Evolutionary conservation across 1,284 basidiomycete genomes (phyloP).

Genomic region (Moniliella sp.): DNA sequence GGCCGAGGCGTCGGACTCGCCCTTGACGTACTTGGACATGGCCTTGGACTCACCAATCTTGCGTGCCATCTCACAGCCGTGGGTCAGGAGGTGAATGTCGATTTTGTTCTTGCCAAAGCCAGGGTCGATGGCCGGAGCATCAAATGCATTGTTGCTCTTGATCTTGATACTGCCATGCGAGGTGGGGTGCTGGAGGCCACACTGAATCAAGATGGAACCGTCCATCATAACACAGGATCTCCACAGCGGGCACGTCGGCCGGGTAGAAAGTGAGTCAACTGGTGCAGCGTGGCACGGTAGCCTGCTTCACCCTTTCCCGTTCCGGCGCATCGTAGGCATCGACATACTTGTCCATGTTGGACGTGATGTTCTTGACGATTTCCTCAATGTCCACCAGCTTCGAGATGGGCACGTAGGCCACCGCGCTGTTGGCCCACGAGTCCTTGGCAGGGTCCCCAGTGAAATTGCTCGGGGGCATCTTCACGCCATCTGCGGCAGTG

Average conservation of each 20-base stretch:
- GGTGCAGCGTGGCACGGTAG: slow-evolving; percentile 46
- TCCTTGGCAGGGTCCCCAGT: slow-evolving; percentile 9
- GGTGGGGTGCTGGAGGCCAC: slow-evolving; percentile 20
- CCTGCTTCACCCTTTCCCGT: slow-evolving; percentile 43
- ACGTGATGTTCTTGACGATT: slow-evolving; percentile 1
- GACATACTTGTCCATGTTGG: slow-evolving; percentile 32
- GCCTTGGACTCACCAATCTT: slow-evolving; percentile 9
- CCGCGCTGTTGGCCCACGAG: slow-evolving; percentile 15
- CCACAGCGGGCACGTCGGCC: slow-evolving; percentile 10
- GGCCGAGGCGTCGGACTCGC: slow-evolving; percentile 6
- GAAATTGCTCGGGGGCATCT: slow-evolving; percentile 5
- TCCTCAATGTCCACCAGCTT: slow-evolving; percentile 6
- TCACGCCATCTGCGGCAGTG: slow-evolving; percentile 5
- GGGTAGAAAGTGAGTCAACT: slow-evolving; percentile 24
- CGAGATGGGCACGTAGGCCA: slow-evolving; percentile 17
- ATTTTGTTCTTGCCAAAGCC: slow-evolving; percentile 12
- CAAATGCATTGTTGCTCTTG: slow-evolving; percentile 9
- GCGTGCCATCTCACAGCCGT: slow-evolving; percentile 15
- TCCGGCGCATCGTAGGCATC: slow-evolving; percentile 39
- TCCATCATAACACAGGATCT: slow-evolving; percentile 17
- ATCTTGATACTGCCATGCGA: slow-evolving; percentile 21
- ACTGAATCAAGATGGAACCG: slow-evolving; percentile 11
- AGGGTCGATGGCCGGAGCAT: slow-evolving; percentile 15
- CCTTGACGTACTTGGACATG: slow-evolving; percentile 3
- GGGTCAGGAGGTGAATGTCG: slow-evolving; percentile 14